A percentile compares a stretch with the other conserved stretches of the same genome.
phyloP scores from a whole-genome alignment of 2,329 filamentous ascomycete species.

The Hortaea sp. region DNA sequence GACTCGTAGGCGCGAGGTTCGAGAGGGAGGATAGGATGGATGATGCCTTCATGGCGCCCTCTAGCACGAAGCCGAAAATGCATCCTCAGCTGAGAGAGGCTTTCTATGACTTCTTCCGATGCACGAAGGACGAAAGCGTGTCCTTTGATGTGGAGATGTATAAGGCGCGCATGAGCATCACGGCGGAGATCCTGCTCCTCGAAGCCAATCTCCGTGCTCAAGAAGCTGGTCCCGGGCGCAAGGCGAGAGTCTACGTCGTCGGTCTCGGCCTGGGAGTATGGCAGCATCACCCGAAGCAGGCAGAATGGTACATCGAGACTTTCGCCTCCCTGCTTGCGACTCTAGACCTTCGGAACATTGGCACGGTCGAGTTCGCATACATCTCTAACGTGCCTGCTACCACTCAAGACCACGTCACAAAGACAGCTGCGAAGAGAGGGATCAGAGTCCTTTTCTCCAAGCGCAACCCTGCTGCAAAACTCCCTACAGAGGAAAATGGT shows the following conservation, averaged over 20 bases:
- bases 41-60: slow-evolving; percentile 13
- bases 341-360: slow-evolving; percentile 11
- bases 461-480: slow-evolving; percentile 20
- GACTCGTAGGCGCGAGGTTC: slow-evolving; percentile 24
- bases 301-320: slow-evolving; percentile 16
- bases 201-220: slow-evolving; percentile 18
- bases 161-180: slow-evolving; percentile 20
- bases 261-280: slow-evolving; percentile 26
- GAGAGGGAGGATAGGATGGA: slow-evolving; percentile 24
- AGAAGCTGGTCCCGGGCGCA: slow-evolving; percentile 3
- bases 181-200: slow-evolving; percentile 20
- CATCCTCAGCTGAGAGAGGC: slow-evolving; percentile 11
- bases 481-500: slow-evolving; percentile 4
- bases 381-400: slow-evolving; percentile 10
- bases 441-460: slow-evolving; percentile 20
- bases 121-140: neutral
- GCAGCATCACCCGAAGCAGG: slow-evolving; percentile 13
- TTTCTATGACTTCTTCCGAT: slow-evolving; percentile 14
- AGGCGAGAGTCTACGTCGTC: slow-evolving; percentile 22
- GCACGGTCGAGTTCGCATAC: slow-evolving; percentile 22
- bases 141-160: slow-evolving; percentile 16
- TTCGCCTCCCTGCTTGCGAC: slow-evolving; percentile 13
- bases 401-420: slow-evolving; percentile 3
- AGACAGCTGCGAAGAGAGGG: slow-evolving; percentile 5
- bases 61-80: slow-evolving; percentile 6